A percentile compares a stretch with the other conserved stretches of the same genome.
These are phyloP conservation scores for Stenocarpella maydis DNA, from an alignment of 2,329 filamentous ascomycete genomes.

Conservation along the genomic window DNA sequence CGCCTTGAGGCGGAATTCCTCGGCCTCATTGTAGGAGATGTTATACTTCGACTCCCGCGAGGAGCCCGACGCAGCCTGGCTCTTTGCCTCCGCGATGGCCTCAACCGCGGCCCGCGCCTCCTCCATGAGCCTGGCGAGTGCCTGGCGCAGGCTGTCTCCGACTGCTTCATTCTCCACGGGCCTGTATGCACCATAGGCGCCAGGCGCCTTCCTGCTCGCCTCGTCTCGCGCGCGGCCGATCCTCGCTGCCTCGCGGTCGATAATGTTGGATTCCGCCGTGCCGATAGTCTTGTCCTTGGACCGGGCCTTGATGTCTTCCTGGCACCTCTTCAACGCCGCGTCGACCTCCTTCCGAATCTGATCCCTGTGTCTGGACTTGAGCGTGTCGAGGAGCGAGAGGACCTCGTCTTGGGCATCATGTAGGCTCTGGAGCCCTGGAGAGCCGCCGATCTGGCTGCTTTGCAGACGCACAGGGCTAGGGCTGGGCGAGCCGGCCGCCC, in stretches of 20 bases:
- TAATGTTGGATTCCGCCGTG: neutral
- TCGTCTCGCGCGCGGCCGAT: neutral
- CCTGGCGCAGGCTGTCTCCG: neutral
- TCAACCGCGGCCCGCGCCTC: neutral
- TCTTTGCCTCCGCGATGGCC: neutral
- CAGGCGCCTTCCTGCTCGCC: neutral
- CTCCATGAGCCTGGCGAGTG: neutral
- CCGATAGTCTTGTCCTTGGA: slow-evolving; percentile 6
- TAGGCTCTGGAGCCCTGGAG: neutral
- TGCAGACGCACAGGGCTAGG: neutral
- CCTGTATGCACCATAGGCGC: neutral
- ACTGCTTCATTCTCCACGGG: neutral
- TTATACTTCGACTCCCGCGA: neutral
- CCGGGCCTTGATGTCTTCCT: neutral
- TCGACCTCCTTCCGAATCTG: neutral
- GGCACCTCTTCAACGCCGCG: neutral
- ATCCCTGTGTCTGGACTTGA: neutral
- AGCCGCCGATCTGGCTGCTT: neutral
- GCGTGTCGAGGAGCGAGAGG: neutral
- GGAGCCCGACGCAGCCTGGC: neutral
- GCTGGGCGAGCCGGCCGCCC: neutral
- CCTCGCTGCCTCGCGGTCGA: slow-evolving; percentile 7
- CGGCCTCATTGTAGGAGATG: neutral
- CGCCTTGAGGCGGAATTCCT: neutral
- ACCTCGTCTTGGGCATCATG: neutral